Percentiles rank a stretch among this genome's conserved stretches.
Evolutionary conservation across 768 basidiomycete species (phyloP).

Genomic region (Mycena leptocephala): DNA sequence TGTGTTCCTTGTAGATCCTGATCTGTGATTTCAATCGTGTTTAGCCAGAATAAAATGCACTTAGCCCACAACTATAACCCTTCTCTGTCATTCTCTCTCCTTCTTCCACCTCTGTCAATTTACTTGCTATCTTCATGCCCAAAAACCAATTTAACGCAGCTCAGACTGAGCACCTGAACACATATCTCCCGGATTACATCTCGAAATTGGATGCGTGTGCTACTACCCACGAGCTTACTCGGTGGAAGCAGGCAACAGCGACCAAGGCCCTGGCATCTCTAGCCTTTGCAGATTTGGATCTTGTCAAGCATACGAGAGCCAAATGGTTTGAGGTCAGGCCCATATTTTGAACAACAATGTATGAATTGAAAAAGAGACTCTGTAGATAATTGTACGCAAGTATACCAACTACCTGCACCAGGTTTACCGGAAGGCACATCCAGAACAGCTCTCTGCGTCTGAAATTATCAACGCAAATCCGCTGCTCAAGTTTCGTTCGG

Average conservation of each 20-base stretch:
- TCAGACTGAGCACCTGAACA: background rate
- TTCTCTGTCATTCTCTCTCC: background rate
- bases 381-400: conserved; percentile 2
- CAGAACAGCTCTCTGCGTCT: background rate
- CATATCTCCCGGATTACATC: background rate
- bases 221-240: background rate
- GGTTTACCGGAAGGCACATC: background rate
- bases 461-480: background rate
- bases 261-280: background rate
- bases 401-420: conserved; percentile 14
- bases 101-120: too few species aligned
- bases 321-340: background rate
- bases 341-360: too few species aligned
- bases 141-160: background rate
- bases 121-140: too few species aligned
- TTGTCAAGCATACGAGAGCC: background rate
- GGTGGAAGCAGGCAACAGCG: background rate
- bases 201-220: background rate
- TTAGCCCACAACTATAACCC: too few species aligned
- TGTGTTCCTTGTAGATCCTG: too few species aligned
- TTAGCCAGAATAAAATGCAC: too few species aligned
- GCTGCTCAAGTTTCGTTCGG: background rate
- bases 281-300: background rate
- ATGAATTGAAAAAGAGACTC: background rate
- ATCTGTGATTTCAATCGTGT: too few species aligned